Percentiles rank a stretch among this genome's conserved stretches.
Conservation (phyloP, 2,329 filamentous ascomycete genomes). For the Nectriaceae sp. region DNA sequence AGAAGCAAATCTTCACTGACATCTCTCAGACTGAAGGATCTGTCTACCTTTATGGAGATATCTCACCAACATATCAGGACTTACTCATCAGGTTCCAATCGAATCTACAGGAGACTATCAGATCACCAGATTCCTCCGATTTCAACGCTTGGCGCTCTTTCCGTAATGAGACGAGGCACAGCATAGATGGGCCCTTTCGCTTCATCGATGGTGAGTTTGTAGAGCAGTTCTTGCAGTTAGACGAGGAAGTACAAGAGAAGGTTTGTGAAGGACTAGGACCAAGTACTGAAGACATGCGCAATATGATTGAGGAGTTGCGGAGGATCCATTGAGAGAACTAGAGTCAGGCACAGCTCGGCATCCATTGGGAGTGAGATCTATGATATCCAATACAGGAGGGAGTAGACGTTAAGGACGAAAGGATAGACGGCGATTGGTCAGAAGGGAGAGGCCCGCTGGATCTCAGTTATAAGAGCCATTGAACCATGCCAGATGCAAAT, state of each 20-base stretch:
- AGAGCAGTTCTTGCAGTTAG: constrained; percentile 77
- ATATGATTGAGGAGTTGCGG: constrained; percentile 62
- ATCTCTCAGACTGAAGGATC: constrained; percentile 75
- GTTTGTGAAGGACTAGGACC: constrained; percentile 59
- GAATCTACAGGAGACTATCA: constrained; percentile 66
- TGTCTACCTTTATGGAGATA: constrained; percentile 85
- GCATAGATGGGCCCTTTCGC: constrained; percentile 71
- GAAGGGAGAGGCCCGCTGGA: constrained; percentile 4
- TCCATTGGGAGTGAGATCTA: constrained; percentile 1
- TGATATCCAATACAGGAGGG: too few relatives aligned
- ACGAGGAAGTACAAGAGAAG: constrained; percentile 56
- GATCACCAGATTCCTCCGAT: constrained; percentile 70
- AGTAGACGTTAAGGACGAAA: constrained; percentile 24
- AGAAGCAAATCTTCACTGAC: constrained; percentile 12
- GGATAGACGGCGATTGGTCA: constrained; percentile 24
- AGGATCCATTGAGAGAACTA: constrained; percentile 53
- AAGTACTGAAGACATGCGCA: constrained; percentile 63
- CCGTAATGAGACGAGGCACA: constrained; percentile 70
- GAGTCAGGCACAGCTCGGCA: constrained; percentile 4
- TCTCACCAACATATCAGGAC: constrained; percentile 72
- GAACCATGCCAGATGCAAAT: not conserved
- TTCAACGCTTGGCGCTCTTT: constrained; percentile 85
- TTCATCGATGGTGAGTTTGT: constrained; percentile 94
- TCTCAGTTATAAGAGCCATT: constrained; percentile 14
- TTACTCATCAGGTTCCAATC: constrained; percentile 81